Conservation (phyloP, 345 rosid genomes). For the Citrus inodora region DNA sequence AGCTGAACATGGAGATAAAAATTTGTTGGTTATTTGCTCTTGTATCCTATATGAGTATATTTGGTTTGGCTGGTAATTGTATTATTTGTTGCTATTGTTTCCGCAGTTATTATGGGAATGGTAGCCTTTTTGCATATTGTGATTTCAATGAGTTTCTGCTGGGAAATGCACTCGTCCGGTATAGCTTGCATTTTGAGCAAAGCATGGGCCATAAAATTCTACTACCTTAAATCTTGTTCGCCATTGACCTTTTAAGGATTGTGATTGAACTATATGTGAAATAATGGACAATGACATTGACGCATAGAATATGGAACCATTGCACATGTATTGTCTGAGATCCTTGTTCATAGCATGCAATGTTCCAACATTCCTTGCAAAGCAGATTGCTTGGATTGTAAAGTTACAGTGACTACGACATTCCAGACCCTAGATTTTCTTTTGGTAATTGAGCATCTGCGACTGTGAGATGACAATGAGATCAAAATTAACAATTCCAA, state of each 20-base stretch:
- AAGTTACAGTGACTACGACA: background rate
- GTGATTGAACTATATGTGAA: background rate
- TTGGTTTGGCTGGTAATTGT: too few species aligned
- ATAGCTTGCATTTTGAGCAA: background rate
- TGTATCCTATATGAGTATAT: too few species aligned
- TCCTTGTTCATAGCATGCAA: background rate
- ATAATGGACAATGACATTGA: background rate
- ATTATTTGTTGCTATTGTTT: background rate
- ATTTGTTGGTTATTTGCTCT: background rate
- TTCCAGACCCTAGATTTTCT: background rate
- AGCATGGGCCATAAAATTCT: background rate
- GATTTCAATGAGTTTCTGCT: background rate
- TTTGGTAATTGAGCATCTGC: background rate
- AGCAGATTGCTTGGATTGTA: background rate
- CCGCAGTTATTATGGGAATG: background rate
- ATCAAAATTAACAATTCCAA: background rate
- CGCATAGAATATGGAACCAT: background rate
- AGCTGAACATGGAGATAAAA: constrained; percentile 1
- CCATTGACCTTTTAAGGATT: background rate
- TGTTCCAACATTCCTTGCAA: background rate
- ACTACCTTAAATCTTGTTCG: background rate
- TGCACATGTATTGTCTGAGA: background rate
- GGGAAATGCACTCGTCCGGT: background rate
- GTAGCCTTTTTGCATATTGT: background rate
- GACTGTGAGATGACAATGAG: background rate